Conservation (phyloP, 345 rosid genomes). For the Excoecaria agallocha region DNA sequence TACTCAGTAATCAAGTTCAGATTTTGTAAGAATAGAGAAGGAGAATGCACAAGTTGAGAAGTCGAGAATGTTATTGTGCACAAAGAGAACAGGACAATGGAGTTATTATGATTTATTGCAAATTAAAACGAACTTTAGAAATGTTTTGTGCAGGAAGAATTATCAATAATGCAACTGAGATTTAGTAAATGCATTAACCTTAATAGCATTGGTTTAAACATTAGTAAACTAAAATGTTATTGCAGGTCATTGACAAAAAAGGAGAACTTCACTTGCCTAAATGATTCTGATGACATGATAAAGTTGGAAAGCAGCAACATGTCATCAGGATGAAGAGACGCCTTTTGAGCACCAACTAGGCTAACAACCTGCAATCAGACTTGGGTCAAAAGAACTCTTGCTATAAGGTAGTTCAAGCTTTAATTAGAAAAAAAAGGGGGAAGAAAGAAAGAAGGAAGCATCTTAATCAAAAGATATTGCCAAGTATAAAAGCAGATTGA, state of each 20-base stretch:
- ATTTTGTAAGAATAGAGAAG: neutral
- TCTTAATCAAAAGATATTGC: neutral
- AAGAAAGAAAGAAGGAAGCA: slow-evolving; percentile 10
- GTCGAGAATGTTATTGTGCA: neutral
- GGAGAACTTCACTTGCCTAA: slow-evolving; percentile 54
- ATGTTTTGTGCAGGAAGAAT: neutral
- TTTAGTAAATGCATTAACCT: neutral
- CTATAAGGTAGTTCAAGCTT: slow-evolving; percentile 4
- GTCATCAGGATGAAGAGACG: slow-evolving; percentile 98
- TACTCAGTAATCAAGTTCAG: neutral
- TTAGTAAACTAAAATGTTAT: neutral
- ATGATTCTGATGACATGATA: slow-evolving; percentile 89
- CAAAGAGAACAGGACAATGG: neutral
- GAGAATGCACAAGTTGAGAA: neutral
- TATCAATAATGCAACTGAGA: neutral
- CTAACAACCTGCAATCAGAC: slow-evolving; percentile 68
- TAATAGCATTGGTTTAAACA: too few relatives aligned
- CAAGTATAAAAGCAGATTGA: neutral
- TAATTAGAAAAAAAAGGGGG: neutral
- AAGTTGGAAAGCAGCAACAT: slow-evolving; percentile 89
- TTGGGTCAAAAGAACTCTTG: slow-evolving; percentile 20
- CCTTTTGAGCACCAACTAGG: slow-evolving; percentile 95
- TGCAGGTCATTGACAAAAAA: neutral
- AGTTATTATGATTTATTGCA: neutral
- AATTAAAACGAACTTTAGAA: neutral